phyloP scores from a whole-genome alignment of 106 monocot genomes.

The Apostasia ramifera region DNA sequence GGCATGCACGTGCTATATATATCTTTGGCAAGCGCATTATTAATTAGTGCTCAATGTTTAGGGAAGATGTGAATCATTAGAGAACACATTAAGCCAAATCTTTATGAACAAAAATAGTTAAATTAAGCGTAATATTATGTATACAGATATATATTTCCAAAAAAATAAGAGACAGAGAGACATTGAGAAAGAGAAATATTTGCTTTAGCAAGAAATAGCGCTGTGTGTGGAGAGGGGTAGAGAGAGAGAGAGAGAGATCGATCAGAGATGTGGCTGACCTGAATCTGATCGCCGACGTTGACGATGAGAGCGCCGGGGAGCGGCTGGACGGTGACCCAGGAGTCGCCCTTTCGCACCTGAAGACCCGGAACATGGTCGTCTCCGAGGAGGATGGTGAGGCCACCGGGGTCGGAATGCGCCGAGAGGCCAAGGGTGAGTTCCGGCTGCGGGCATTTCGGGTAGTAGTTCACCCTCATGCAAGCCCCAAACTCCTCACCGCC shows the following conservation, averaged over 20 bases:
- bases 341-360: slow-evolving; percentile 35
- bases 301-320: slow-evolving; percentile 40
- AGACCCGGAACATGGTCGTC: slow-evolving; percentile 50
- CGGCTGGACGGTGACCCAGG: slow-evolving; percentile 49
- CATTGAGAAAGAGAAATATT: no score
- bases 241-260: background rate
- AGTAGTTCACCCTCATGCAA: slow-evolving; percentile 48
- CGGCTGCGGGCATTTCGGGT: slow-evolving; percentile 76
- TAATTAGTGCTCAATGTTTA: no score
- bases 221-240: background rate
- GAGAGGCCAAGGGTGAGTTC: slow-evolving; percentile 62
- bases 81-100: no score
- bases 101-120: no score
- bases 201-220: background rate
- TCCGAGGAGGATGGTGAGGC: slow-evolving; percentile 44
- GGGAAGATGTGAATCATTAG: no score
- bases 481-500: slow-evolving; percentile 35
- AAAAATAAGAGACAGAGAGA: no score
- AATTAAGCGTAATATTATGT: no score
- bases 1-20: no score
- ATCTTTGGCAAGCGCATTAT: no score
- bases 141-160: no score
- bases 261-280: slow-evolving; percentile 21
- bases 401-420: slow-evolving; percentile 68
- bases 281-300: slow-evolving; percentile 61